These are phyloP conservation scores for Malassezia sympodialis DNA, from an alignment of 1,284 basidiomycete species.

Conservation along the genomic window DNA sequence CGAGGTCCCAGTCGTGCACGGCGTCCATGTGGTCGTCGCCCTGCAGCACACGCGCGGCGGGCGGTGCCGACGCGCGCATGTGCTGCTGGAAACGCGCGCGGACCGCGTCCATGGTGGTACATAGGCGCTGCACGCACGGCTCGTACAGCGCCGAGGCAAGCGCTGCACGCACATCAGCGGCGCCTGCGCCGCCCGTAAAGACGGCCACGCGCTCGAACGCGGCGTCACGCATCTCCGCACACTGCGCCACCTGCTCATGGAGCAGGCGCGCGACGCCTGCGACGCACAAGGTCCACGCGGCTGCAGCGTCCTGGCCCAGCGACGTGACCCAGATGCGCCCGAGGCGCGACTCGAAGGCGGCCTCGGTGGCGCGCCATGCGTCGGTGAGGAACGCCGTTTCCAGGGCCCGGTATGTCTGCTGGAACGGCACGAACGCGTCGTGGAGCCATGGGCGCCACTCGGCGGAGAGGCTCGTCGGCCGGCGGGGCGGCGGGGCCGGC, in stretches of 20 bases:
- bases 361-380: background rate
- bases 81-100: conserved; percentile 4
- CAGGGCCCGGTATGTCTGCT: background rate
- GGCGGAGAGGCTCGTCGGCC: background rate
- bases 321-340: conserved; percentile 10
- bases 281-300: conserved; percentile 7
- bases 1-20: conserved; percentile 14
- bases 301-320: background rate
- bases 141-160: background rate
- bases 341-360: conserved; percentile 1
- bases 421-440: conserved; percentile 5
- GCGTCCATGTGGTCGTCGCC: conserved; percentile 10
- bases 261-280: background rate
- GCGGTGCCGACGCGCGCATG: background rate
- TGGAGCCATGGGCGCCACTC: conserved; percentile 1
- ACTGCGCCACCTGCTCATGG: background rate
- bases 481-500: background rate
- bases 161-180: background rate
- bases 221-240: background rate
- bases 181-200: background rate
- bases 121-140: background rate
- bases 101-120: conserved; percentile 1
- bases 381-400: background rate
- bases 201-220: conserved; percentile 3
- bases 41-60: background rate